Conservation (phyloP, 805 yeast species). For the Schizosaccharomyces pombe region ASM294v3 CU329670.1:2267001-2267500, state of each 20-base stretch:
- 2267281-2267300: constrained; percentile 98
- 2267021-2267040: constrained; percentile 54
- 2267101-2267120: constrained; percentile 67
- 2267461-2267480: constrained; percentile 68
- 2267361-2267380: constrained; percentile 97
- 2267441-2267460: constrained; percentile 77
- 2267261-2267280: constrained; percentile 94
- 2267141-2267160: constrained; percentile 83
- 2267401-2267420: constrained; percentile 84
- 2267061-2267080: constrained; percentile 81
- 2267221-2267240: constrained; percentile 95
- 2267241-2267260: constrained; percentile 89
- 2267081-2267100: constrained; percentile 83
- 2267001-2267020: constrained; percentile 78
- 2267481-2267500: constrained; percentile 41
- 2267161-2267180: constrained; percentile 88
- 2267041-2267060: constrained; percentile 49
- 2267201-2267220: constrained; percentile 96
- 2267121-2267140: constrained; percentile 94
- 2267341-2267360: constrained; percentile 98
- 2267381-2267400: constrained; percentile 76
- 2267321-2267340: constrained; percentile 85
- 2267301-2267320: constrained; percentile 79
- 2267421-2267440: constrained; percentile 86
- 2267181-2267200: constrained; percentile 98